Percentiles rank a stretch among this genome's conserved stretches.
phyloP scores from a whole-genome alignment of 1,284 basidiomycete genomes.

The Kalmanozyma brasiliensis region DNA sequence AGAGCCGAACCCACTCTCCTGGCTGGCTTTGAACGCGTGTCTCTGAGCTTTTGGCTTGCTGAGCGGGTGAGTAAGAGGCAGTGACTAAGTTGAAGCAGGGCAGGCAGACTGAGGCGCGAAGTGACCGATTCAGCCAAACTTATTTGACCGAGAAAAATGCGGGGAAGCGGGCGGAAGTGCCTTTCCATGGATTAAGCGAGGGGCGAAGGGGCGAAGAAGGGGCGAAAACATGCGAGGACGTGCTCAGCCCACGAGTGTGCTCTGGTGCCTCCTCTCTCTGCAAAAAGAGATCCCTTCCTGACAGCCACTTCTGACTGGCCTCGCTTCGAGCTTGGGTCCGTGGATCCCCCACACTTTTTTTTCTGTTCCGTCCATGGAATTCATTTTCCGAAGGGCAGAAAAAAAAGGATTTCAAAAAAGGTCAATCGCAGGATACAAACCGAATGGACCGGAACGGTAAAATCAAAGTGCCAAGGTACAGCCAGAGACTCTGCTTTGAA shows the following conservation, averaged over 20 bases:
- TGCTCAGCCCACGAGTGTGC: too few species aligned
- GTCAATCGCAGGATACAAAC: too few species aligned
- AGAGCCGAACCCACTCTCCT: background rate
- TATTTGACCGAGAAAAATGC: slow-evolving; percentile 10
- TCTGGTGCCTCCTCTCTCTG: too few species aligned
- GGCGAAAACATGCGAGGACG: background rate
- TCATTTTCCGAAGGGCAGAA: too few species aligned
- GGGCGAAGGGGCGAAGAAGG: too few species aligned
- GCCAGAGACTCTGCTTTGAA: background rate
- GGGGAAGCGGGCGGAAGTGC: slow-evolving; percentile 14
- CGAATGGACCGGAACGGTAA: slow-evolving; percentile 16
- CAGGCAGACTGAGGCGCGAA: background rate
- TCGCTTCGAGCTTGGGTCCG: too few species aligned
- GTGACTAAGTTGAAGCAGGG: background rate
- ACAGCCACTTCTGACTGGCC: too few species aligned
- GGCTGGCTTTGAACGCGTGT: background rate
- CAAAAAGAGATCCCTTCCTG: too few species aligned
- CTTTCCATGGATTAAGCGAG: background rate
- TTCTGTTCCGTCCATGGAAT: too few species aligned
- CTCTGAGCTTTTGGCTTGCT: background rate
- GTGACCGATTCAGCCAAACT: background rate
- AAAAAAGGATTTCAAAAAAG: too few species aligned
- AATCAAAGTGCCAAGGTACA: background rate
- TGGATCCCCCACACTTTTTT: too few species aligned
- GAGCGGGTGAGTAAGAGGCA: background rate